These are phyloP conservation scores for Metschnikowia shivogae DNA, from an alignment of 805 yeast genomes.

Conservation along the genomic window DNA sequence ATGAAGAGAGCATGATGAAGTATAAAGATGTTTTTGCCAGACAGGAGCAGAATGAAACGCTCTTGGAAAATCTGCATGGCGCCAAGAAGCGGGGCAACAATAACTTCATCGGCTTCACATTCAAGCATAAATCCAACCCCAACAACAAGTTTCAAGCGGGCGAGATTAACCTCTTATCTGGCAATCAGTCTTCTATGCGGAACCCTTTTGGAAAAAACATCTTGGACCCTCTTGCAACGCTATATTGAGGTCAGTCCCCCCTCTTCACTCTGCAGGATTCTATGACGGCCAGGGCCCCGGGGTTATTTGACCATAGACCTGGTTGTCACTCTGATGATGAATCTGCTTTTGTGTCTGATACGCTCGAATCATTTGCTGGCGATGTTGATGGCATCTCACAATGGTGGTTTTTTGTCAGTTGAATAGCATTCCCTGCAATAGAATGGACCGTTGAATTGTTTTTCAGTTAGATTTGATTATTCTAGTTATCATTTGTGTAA, in stretches of 20 bases:
- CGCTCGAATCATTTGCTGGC: too few relatives aligned
- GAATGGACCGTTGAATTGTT: too few relatives aligned
- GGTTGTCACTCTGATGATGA: too few relatives aligned
- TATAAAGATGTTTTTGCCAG: constrained; percentile 96
- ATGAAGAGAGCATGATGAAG: constrained; percentile 95
- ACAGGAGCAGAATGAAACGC: constrained; percentile 75
- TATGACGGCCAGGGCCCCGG: too few relatives aligned
- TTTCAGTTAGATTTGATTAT: too few relatives aligned
- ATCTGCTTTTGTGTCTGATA: too few relatives aligned
- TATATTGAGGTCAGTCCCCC: constrained; percentile 23
- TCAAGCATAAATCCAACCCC: constrained; percentile 73
- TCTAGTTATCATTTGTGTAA: too few relatives aligned
- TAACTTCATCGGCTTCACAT: constrained; percentile 92
- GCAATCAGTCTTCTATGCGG: constrained; percentile 13
- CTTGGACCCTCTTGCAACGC: constrained; percentile 42
- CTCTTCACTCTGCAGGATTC: too few relatives aligned
- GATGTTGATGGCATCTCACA: too few relatives aligned
- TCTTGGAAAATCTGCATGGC: constrained; percentile 51
- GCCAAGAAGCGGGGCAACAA: constrained; percentile 44
- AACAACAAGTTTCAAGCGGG: constrained; percentile 42
- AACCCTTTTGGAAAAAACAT: constrained; percentile 21
- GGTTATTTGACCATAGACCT: too few relatives aligned
- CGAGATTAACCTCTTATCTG: constrained; percentile 34
- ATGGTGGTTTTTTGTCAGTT: too few relatives aligned
- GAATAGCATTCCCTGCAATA: too few relatives aligned